Conservation (phyloP, 345 rosid genomes). For the Triadica sebifera region DNA sequence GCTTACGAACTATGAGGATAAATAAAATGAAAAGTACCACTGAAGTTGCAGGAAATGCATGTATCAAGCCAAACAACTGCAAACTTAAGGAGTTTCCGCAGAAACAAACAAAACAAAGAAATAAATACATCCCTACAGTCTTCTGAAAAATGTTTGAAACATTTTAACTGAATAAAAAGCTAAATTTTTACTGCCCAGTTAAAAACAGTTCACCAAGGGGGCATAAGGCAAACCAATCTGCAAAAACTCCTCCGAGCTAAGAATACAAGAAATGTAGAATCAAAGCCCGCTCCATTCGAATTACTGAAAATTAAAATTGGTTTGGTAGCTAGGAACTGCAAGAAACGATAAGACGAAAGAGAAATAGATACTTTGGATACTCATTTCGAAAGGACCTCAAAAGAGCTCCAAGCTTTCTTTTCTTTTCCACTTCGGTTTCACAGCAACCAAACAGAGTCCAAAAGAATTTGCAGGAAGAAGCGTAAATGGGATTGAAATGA, state of each 20-base stretch:
- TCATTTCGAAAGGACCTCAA: neutral
- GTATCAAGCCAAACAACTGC: neutral
- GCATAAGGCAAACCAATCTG: neutral
- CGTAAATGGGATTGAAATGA: neutral
- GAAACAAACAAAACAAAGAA: neutral
- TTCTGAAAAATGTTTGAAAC: neutral
- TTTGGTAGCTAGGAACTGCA: neutral
- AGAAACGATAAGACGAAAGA: neutral
- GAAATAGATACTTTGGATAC: neutral
- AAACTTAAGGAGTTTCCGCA: neutral
- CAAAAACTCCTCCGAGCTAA: too few species aligned
- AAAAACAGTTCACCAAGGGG: neutral
- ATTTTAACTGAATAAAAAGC: neutral
- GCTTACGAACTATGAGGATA: neutral
- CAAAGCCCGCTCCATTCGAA: neutral
- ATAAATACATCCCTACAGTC: neutral
- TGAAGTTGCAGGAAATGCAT: neutral
- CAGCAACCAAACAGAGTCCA: neutral
- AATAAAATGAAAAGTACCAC: neutral
- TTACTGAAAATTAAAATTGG: neutral
- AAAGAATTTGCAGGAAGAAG: neutral
- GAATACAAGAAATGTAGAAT: neutral
- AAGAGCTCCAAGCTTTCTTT: neutral
- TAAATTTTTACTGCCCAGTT: neutral
- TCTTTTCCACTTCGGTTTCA: neutral